phyloP scores from a whole-genome alignment of 768 basidiomycete species.

The Boletus subcaerulescens region DNA sequence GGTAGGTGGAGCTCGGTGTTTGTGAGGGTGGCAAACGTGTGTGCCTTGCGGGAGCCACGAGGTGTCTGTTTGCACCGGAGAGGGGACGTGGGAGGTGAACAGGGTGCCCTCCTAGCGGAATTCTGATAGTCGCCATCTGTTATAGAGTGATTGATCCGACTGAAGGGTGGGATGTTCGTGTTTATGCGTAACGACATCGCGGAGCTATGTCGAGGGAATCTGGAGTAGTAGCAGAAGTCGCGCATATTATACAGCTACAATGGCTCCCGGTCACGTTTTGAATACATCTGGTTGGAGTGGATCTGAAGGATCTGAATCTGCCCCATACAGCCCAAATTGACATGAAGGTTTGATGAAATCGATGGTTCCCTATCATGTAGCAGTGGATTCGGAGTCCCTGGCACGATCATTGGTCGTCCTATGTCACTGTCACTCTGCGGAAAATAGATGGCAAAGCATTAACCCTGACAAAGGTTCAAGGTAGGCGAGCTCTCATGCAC shows the following conservation, averaged over 20 bases:
- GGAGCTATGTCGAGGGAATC: slow-evolving; percentile 11
- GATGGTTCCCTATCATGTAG: slow-evolving; percentile 10
- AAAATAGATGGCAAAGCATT: background rate
- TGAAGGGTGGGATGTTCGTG: slow-evolving; percentile 26
- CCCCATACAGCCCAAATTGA: slow-evolving; percentile 9
- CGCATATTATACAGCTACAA: slow-evolving; percentile 22
- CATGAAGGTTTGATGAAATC: slow-evolving; percentile 12
- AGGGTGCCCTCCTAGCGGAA: slow-evolving; percentile 11
- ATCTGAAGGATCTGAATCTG: slow-evolving; percentile 12
- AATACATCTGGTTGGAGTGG: slow-evolving; percentile 16
- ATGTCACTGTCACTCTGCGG: slow-evolving; percentile 6
- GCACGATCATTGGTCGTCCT: slow-evolving; percentile 14
- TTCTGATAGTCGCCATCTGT: slow-evolving; percentile 12
- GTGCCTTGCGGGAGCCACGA: slow-evolving; percentile 30
- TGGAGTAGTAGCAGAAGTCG: slow-evolving; percentile 1
- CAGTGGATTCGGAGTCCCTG: slow-evolving; percentile 16
- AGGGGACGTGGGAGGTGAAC: slow-evolving; percentile 22
- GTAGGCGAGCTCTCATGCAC: background rate
- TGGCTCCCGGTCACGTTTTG: slow-evolving; percentile 23
- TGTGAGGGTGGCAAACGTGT: slow-evolving; percentile 33
- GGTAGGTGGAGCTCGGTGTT: slow-evolving; percentile 30
- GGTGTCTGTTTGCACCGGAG: slow-evolving; percentile 22
- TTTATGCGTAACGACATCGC: slow-evolving; percentile 31
- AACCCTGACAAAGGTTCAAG: slow-evolving; percentile 4
- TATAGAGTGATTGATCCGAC: slow-evolving; percentile 18